Percentiles rank a stretch among this genome's conserved stretches.
Evolutionary conservation across 768 basidiomycete species (phyloP).

Genomic region (Chalciporus chontae): DNA sequence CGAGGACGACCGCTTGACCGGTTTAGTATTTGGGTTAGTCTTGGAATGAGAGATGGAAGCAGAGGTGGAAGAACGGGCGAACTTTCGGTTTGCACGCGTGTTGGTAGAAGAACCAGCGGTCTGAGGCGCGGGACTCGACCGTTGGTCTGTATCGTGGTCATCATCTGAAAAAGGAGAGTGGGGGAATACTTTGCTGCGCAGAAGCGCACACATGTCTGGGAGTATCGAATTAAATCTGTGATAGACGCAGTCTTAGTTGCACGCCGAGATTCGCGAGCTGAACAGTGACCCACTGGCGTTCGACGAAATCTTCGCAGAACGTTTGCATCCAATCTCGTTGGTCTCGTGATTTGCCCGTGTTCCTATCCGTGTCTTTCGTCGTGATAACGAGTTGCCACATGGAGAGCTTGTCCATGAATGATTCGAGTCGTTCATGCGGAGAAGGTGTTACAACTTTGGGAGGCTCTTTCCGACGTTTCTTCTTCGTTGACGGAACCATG

Average conservation of each 20-base stretch:
- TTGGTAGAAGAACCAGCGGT: neutral
- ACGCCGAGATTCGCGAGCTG: neutral
- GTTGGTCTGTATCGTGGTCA: conserved; percentile 17
- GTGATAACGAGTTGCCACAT: conserved; percentile 63
- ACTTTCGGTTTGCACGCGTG: conserved; percentile 12
- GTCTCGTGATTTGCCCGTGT: conserved; percentile 16
- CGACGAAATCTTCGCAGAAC: conserved; percentile 66
- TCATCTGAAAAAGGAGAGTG: conserved; percentile 57
- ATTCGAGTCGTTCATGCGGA: conserved; percentile 56
- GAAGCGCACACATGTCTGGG: conserved; percentile 51
- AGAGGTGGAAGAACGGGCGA: conserved; percentile 10
- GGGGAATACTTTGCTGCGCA: conserved; percentile 66
- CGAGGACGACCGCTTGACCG: conserved; percentile 25
- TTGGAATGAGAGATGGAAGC: conserved; percentile 9
- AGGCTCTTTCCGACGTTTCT: conserved; percentile 23
- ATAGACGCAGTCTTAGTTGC: neutral
- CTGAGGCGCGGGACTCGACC: conserved; percentile 11
- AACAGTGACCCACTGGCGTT: conserved; percentile 48
- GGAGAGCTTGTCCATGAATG: conserved; percentile 75
- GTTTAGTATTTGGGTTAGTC: conserved; percentile 4
- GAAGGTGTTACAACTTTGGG: conserved; percentile 22
- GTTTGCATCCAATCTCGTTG: conserved; percentile 71
- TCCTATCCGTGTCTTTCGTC: conserved; percentile 35
- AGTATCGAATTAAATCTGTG: conserved; percentile 53
- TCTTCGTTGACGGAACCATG: conserved; percentile 29